phyloP scores from a whole-genome alignment of 1,284 basidiomycete species.

The Lentinula novae-zelandiae region DNA sequence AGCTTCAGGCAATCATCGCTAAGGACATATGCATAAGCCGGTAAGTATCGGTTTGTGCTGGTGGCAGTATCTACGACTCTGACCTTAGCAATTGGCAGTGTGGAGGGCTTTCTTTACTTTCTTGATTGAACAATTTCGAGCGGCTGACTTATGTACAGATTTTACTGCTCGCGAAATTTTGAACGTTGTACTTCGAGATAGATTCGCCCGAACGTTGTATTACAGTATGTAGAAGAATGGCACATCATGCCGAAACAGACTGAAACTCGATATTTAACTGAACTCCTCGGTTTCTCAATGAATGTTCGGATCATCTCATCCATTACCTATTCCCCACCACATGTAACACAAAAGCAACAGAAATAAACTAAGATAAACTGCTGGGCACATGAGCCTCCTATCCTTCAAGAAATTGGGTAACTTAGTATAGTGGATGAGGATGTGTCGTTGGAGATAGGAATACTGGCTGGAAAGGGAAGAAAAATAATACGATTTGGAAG shows the following conservation, averaged over 20 bases:
- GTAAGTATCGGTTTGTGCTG: background rate
- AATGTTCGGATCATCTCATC: slow-evolving; percentile 11
- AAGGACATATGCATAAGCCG: background rate
- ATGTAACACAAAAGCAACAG: slow-evolving; percentile 11
- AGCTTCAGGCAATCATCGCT: background rate
- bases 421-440: slow-evolving; percentile 12
- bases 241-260: no score
- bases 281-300: background rate
- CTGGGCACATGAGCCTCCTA: slow-evolving; percentile 9
- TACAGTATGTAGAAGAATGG: background rate
- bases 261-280: no score
- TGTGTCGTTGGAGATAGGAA: slow-evolving; percentile 9
- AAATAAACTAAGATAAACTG: slow-evolving; percentile 10
- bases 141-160: background rate
- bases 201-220: background rate
- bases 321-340: slow-evolving; percentile 10
- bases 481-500: slow-evolving; percentile 13
- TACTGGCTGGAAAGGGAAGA: slow-evolving; percentile 5
- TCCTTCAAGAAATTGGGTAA: slow-evolving; percentile 11
- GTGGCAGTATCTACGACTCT: background rate
- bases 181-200: background rate
- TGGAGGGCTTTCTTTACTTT: background rate
- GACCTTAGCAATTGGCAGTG: background rate
- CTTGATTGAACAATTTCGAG: background rate
- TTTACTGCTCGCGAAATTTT: background rate